Evolutionary conservation across 345 rosid species (phyloP).

Genomic region (Euclidium syriacum): DNA sequence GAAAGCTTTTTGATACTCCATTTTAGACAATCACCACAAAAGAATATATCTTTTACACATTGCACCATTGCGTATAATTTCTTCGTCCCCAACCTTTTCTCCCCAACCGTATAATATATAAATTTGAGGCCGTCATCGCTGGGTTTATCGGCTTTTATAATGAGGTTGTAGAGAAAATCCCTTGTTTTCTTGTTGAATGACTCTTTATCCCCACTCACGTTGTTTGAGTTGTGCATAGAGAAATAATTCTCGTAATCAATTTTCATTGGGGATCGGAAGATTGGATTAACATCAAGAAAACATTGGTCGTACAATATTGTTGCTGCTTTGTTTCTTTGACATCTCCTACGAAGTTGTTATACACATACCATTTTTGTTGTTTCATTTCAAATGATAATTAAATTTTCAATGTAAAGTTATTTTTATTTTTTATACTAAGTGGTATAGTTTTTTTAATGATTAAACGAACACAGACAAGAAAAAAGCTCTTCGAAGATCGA

Average conservation of each 20-base stretch:
- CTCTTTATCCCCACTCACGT: slow-evolving; percentile 23
- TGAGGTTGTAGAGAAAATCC: slow-evolving; percentile 27
- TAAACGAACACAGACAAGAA: too few relatives aligned
- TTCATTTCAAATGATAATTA: too few relatives aligned
- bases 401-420: too few relatives aligned
- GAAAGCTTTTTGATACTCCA: slow-evolving; percentile 25
- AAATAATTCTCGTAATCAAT: slow-evolving; percentile 32
- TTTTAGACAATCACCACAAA: neutral
- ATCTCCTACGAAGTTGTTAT: too few relatives aligned
- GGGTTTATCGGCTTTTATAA: neutral
- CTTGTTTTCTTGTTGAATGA: slow-evolving; percentile 29
- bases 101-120: neutral
- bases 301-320: too few relatives aligned
- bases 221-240: slow-evolving; percentile 20
- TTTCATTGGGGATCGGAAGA: slow-evolving; percentile 40
- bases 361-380: too few relatives aligned
- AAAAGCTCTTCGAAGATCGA: too few relatives aligned
- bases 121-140: slow-evolving; percentile 20
- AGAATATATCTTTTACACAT: neutral
- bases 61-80: slow-evolving; percentile 3
- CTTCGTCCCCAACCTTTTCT: slow-evolving; percentile 14
- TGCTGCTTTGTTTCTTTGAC: too few relatives aligned
- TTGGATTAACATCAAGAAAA: slow-evolving; percentile 14
- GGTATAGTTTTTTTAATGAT: too few relatives aligned
- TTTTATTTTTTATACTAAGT: too few relatives aligned